Base-by-base conservation (phyloP, 78 protist species). In the Tieghemostelium lacteum region DNA sequence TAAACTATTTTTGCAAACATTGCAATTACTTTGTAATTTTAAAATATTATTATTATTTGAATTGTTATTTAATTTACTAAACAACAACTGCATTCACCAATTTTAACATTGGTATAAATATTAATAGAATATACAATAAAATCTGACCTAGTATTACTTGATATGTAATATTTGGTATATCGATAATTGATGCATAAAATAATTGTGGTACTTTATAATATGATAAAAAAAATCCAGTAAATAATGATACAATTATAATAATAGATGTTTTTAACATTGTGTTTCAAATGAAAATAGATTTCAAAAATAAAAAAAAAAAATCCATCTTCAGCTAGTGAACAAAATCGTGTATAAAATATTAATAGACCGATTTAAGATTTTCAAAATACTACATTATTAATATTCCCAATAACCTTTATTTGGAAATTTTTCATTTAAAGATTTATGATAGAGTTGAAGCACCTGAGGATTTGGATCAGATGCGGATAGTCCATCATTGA, bases 381-480 rank as follows among this genome's bases (percentile, higher is more conserved):
- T n/a, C n/a, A n/a, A n/a, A n/a, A n/a, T n/a, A n/a, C n/a, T n/a
- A n/a, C n/a, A n/a, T n/a, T n/a, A n/a, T n/a, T n/a, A n/a, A n/a
- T n/a, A n/a, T n/a, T n/a, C n/a, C n/a, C n/a, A n/a, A n/a, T n/a
- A n/a, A n/a, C n/a, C n/a, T n/a, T n/a, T n/a, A n/a, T n/a, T n/a
- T n/a, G n/a, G n/a, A n/a, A n/a, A n/a, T n/a, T n/a, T n/a, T n/a
- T n/a, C n/a, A n/a, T n/a, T n/a, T n/a, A n/a, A n/a, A n/a, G n/a
- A n/a, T n/a, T n/a, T n/a, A n/a, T n/a, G n/a, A n/a, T n/a, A n/a
- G n/a, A n/a, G n/a, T n/a, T n/a, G n/a, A n/a, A n/a, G n/a, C n/a
- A 78, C 88, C 24, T 45, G n/a, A 19, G 12, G 16, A n/a, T 78
- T 78, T 64, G 88, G 88, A 50, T 78, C 66, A 61, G 64, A 75